Evolutionary conservation across 2,329 filamentous ascomycete species (phyloP).

Genomic region (Daldinia eschscholtzii): DNA sequence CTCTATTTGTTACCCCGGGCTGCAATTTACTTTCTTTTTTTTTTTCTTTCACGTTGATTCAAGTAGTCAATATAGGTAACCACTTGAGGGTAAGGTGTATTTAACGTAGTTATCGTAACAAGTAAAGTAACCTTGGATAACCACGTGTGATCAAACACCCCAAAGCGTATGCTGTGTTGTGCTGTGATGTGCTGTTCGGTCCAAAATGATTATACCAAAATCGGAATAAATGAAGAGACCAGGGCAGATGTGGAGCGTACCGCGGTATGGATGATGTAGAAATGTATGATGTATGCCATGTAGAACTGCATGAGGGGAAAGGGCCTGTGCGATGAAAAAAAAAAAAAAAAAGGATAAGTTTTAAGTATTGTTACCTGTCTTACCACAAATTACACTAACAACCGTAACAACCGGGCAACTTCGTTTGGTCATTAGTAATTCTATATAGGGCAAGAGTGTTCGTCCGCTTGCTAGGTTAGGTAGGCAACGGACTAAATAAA

Average conservation of each 20-base stretch:
- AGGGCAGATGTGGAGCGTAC: constrained; percentile 1
- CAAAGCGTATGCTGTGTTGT: neutral
- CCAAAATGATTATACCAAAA: constrained; percentile 3
- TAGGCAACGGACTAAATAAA: no score
- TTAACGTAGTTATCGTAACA: neutral
- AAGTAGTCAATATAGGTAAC: neutral
- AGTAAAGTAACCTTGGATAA: neutral
- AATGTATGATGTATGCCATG: constrained; percentile 17
- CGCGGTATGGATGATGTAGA: constrained; percentile 28
- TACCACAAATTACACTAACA: neutral
- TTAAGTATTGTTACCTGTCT: neutral
- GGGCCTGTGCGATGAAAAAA: constrained; percentile 8
- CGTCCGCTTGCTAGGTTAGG: no score
- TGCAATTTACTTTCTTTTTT: neutral
- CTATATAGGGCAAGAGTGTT: neutral
- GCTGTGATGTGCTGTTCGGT: neutral
- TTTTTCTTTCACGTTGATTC: neutral
- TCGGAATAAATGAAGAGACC: constrained; percentile 8
- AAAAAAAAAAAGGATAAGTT: no score
- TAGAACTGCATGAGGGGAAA: constrained; percentile 20
- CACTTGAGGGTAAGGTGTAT: no score
- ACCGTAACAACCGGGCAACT: neutral
- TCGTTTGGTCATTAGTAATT: neutral
- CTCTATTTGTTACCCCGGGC: neutral
- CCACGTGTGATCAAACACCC: neutral